phyloP scores from a whole-genome alignment of 352 stramenopile species.

The Blastocystis sp. region DNA sequence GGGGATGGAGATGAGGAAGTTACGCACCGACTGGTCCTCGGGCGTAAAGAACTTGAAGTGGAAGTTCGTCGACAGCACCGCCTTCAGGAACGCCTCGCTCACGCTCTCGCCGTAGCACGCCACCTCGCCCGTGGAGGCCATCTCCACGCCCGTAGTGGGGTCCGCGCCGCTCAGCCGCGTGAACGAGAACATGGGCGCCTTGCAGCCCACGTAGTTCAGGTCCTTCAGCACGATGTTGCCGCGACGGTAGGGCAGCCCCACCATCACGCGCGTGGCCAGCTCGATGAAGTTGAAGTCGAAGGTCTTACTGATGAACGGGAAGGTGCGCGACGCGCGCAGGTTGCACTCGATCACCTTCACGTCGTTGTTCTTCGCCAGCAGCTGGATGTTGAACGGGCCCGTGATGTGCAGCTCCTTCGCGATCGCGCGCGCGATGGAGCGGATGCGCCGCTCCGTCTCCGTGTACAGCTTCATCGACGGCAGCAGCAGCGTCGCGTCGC shows the following conservation, averaged over 20 bases:
- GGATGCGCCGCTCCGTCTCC: conserved; percentile 92
- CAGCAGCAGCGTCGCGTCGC: conserved; percentile 93
- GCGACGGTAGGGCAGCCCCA: conserved; percentile 74
- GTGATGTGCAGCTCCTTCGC: conserved; percentile 91
- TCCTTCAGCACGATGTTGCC: conserved; percentile 90
- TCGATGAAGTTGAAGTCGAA: conserved; percentile 97
- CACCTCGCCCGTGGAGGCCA: conserved; percentile 95
- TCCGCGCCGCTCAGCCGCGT: conserved; percentile 92
- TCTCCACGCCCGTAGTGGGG: conserved; percentile 91
- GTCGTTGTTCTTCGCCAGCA: conserved; percentile 95
- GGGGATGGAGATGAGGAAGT: conserved; percentile 84
- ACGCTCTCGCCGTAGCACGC: conserved; percentile 92
- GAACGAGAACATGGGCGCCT: conserved; percentile 97
- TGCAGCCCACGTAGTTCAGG: conserved; percentile 90
- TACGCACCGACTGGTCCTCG: conserved; percentile 11
- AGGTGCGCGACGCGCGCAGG: conserved; percentile 92
- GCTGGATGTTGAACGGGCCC: conserved; percentile 98
- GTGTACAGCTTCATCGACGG: conserved; percentile 94
- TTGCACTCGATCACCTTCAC: conserved; percentile 99
- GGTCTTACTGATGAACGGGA: conserved; percentile 99
- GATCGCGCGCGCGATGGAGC: conserved; percentile 89
- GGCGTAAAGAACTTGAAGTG: conserved; percentile 77
- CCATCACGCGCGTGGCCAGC: conserved; percentile 89
- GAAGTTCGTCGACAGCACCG: conserved; percentile 81
- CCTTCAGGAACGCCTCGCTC: conserved; percentile 92